phyloP scores from a whole-genome alignment of 208 protist species.

The Trypanosoma scelopori region DNA sequence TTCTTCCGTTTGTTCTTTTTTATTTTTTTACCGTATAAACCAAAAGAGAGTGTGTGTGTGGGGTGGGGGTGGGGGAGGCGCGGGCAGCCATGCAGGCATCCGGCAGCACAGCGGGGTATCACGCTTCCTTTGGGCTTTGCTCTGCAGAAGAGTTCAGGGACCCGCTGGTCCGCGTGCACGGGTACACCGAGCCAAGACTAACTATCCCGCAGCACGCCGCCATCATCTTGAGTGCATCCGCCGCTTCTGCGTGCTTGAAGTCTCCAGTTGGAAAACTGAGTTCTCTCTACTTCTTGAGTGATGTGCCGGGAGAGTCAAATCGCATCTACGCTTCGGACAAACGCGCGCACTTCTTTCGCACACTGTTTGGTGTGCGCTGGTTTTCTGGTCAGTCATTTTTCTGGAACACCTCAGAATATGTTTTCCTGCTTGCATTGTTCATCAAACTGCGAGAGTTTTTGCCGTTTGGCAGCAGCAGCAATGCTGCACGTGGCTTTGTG shows the following conservation, averaged over 20 bases:
- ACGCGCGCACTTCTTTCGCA: conserved; percentile 71
- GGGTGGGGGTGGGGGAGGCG: background rate
- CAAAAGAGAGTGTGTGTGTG: too few relatives aligned
- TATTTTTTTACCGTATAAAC: too few relatives aligned
- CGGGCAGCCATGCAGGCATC: conserved; percentile 18
- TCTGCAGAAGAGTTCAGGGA: conserved; percentile 44
- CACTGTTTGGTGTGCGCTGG: conserved; percentile 67
- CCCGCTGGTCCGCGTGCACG: conserved; percentile 51
- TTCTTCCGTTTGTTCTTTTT: too few relatives aligned
- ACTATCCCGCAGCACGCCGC: conserved; percentile 41
- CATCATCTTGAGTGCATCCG: conserved; percentile 46
- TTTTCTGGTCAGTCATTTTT: conserved; percentile 50
- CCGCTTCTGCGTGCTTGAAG: conserved; percentile 33
- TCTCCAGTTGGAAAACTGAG: conserved; percentile 58
- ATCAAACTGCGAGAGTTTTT: conserved; percentile 32
- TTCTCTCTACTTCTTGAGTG: conserved; percentile 76
- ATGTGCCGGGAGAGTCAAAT: conserved; percentile 73
- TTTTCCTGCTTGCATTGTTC: conserved; percentile 48
- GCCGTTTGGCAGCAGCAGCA: background rate
- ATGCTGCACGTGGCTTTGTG: conserved; percentile 47
- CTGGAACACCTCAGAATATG: conserved; percentile 36
- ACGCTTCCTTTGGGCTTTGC: conserved; percentile 26
- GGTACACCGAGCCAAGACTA: conserved; percentile 74
- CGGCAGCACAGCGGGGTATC: conserved; percentile 22
- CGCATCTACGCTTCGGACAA: conserved; percentile 78